Conservation (phyloP, 75 land plant genomes). For the Gnetum montanum region DNA sequence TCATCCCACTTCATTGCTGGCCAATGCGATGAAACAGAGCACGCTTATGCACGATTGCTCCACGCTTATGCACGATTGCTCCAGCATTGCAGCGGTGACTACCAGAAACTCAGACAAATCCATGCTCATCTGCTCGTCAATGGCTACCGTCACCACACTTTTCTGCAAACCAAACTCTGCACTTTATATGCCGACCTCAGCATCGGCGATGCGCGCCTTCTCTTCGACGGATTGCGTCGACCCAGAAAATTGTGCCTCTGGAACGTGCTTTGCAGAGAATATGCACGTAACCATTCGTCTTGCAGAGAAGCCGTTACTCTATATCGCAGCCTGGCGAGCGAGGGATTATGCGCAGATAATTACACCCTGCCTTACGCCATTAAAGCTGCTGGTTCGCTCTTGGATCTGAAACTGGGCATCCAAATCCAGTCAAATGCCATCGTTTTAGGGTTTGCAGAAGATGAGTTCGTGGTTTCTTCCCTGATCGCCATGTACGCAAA, state of each 20-base stretch:
- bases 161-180: conserved; percentile 39
- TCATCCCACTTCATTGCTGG: too few species aligned
- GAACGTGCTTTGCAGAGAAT: conserved; percentile 63
- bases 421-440: conserved; percentile 50
- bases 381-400: conserved; percentile 24
- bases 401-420: conserved; percentile 26
- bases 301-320: conserved; percentile 56
- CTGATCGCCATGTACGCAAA: conserved; percentile 38
- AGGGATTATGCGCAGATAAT: conserved; percentile 39
- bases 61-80: too few species aligned
- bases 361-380: conserved; percentile 51
- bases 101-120: conserved; percentile 26
- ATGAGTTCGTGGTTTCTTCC: conserved; percentile 38
- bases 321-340: conserved; percentile 53
- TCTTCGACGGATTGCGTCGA: conserved; percentile 48
- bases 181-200: conserved; percentile 34
- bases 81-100: too few species aligned
- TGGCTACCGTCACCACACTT: conserved; percentile 21
- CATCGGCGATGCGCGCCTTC: conserved; percentile 31
- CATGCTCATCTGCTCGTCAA: conserved; percentile 36
- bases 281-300: conserved; percentile 29
- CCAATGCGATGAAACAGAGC: too few species aligned
- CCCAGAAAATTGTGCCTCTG: conserved; percentile 37
- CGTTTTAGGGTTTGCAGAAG: conserved; percentile 19
- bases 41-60: too few species aligned